phyloP scores from a whole-genome alignment of 441 rosid species.

The Pelargonium australe region DNA sequence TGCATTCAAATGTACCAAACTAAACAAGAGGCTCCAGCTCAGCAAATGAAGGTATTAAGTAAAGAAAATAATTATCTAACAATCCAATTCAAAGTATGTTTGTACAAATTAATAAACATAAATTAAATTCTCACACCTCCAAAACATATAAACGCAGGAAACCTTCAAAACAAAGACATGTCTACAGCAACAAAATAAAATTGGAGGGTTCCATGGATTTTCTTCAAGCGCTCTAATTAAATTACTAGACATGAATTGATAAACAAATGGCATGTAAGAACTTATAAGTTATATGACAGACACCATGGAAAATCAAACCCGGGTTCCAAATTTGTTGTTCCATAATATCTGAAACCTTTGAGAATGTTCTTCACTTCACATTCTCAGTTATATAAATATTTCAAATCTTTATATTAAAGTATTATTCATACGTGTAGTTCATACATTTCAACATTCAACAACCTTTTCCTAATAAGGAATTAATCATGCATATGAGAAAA shows the following conservation, averaged over 20 bases:
- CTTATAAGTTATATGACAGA: background rate
- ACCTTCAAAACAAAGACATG: background rate
- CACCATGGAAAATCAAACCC: background rate
- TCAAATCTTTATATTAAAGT: background rate
- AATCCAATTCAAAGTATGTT: background rate
- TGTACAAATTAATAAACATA: slow-evolving; percentile 1
- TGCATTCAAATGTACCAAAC: background rate
- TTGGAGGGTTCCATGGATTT: background rate
- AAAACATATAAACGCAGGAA: too few species aligned
- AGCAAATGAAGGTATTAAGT: background rate
- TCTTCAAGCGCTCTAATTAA: background rate
- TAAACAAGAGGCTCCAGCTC: background rate
- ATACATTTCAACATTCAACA: background rate
- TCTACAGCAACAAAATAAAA: background rate
- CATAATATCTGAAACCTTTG: background rate
- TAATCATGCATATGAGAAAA: background rate
- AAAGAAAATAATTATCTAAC: background rate
- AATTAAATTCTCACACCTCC: background rate
- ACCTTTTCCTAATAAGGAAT: background rate
- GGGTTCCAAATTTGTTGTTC: background rate
- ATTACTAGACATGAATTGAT: background rate
- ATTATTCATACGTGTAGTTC: background rate
- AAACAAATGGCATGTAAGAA: background rate
- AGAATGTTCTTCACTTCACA: background rate
- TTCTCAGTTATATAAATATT: background rate